Base-by-base conservation (phyloP, 495 filamentous ascomycete species). In the Ramalina intermedia region DNA sequence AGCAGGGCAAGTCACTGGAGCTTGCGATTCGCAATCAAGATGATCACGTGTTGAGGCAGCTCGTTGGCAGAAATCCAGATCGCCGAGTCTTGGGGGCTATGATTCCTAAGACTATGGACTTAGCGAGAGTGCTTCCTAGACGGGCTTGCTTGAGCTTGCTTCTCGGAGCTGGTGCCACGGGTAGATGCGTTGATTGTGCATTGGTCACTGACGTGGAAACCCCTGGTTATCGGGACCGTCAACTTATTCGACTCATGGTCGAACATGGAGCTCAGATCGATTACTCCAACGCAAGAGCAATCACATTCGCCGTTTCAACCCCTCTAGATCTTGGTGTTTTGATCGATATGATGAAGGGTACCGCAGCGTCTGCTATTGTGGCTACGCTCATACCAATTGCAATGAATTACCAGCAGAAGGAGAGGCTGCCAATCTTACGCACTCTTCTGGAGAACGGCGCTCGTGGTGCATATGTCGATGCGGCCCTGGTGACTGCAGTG, bases 401-500 rank as follows among this genome's bases (percentile, higher is more conserved):
- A 43, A 51, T 51, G 53, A 37, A 14, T 0, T 48, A 55, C 43
- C 2, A 21, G 5, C 48, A 51, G 23, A n/a, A 46, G 2, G 29
- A 29, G 14, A 55, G 53, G 24, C 37, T 51, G 0, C 49, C 29
- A 44, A 27, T 51, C 3, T 49, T 55, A 13, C 39, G 44, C 38
- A 6, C 42, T 2, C 16, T 55, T n/a, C 43, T 51, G 7, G 39
- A 43, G 17, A 55, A 51, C 2, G 18, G 48, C 36, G 43, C 38
- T 17, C 24, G 17, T 3, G 53, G 36, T 21, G 14, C 26, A n/a
- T 20, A 55, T 13, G 17, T 51, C 23, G 37, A 55, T 51, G n/a
- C 33, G 20, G 53, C 53, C 16, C 53, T 55, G 2, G 35, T 55
- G 27, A 45, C 37, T 8, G 53, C 48, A 33, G 53, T 55, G 17